phyloP scores from a whole-genome alignment of 495 filamentous ascomycete genomes.

The Pyronema domesticum region DNA sequence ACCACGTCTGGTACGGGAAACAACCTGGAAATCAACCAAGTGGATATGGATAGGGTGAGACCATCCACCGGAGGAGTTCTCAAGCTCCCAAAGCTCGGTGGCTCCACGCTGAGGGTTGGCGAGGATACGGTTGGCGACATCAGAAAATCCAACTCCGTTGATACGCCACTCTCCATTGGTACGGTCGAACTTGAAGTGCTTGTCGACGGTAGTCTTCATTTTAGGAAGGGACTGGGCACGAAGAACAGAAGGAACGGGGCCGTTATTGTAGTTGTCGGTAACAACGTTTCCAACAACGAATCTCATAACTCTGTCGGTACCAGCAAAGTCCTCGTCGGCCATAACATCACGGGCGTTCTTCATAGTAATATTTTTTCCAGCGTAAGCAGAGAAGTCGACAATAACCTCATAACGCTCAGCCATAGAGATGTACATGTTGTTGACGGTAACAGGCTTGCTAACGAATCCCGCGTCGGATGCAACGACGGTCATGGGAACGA shows the following conservation, averaged over 20 bases:
- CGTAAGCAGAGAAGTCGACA: conserved; percentile 34
- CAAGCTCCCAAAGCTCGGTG: conserved; percentile 35
- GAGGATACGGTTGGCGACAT: conserved; percentile 36
- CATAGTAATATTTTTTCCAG: conserved; percentile 33
- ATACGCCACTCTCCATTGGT: conserved; percentile 30
- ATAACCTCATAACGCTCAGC: conserved; percentile 40
- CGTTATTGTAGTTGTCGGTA: conserved; percentile 25
- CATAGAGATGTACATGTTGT: conserved; percentile 31
- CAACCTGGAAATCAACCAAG: conserved; percentile 39
- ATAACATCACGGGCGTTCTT: conserved; percentile 30
- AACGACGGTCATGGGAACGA: conserved; percentile 33
- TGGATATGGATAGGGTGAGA: conserved; percentile 42
- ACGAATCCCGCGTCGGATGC: conserved; percentile 36
- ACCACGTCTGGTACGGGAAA: conserved; percentile 26
- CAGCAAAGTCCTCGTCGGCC: conserved; percentile 30
- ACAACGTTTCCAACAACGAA: conserved; percentile 33
- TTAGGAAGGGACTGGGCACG: conserved; percentile 25
- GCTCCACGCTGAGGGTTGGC: conserved; percentile 32
- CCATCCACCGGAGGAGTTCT: conserved; percentile 32
- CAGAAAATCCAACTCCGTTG: conserved; percentile 35
- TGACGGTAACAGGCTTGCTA: conserved; percentile 20
- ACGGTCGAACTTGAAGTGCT: conserved; percentile 30
- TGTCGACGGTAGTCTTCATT: conserved; percentile 25
- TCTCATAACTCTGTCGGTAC: conserved; percentile 36
- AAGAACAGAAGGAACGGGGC: conserved; percentile 23